Conservation (phyloP, 345 rosid species). For the thale cress (Arabidopsis thaliana) region DNA sequence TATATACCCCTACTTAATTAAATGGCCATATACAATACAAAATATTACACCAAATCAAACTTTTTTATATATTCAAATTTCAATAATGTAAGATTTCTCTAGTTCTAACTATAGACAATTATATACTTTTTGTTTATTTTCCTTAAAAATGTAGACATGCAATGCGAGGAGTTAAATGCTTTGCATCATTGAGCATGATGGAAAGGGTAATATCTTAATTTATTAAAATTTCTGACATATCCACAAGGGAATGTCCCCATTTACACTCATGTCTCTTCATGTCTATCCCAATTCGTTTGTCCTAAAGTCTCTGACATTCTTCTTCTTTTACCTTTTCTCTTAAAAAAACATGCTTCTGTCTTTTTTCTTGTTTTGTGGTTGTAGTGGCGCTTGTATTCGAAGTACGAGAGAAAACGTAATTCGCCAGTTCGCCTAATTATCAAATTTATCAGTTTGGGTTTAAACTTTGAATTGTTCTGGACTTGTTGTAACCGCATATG, state of each 20-base stretch:
- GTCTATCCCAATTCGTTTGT: slow-evolving; percentile 34
- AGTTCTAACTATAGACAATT: slow-evolving; percentile 8
- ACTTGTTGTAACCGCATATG: no score
- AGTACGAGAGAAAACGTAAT: no score
- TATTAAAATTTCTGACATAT: slow-evolving; percentile 38
- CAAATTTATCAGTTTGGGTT: no score
- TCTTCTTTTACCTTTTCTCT: slow-evolving; percentile 9
- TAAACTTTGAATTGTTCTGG: no score
- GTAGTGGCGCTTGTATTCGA: no score
- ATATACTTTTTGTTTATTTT: background rate
- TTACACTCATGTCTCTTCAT: slow-evolving; percentile 41
- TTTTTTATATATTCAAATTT: background rate
- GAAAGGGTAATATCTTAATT: slow-evolving; percentile 14
- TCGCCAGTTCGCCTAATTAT: no score
- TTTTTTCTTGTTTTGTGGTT: no score
- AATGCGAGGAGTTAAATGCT: slow-evolving; percentile 33
- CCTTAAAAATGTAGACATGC: slow-evolving; percentile 18
- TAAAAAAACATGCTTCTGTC: no score
- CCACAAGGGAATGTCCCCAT: slow-evolving; percentile 44
- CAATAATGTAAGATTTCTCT: background rate
- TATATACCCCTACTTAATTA: background rate
- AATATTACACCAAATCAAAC: background rate
- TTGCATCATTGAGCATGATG: slow-evolving; percentile 45
- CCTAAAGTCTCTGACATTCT: slow-evolving; percentile 40
- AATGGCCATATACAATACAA: background rate